phyloP scores from a whole-genome alignment of 2,329 filamentous ascomycete species.

The Mycosphaerella arachidis region DNA sequence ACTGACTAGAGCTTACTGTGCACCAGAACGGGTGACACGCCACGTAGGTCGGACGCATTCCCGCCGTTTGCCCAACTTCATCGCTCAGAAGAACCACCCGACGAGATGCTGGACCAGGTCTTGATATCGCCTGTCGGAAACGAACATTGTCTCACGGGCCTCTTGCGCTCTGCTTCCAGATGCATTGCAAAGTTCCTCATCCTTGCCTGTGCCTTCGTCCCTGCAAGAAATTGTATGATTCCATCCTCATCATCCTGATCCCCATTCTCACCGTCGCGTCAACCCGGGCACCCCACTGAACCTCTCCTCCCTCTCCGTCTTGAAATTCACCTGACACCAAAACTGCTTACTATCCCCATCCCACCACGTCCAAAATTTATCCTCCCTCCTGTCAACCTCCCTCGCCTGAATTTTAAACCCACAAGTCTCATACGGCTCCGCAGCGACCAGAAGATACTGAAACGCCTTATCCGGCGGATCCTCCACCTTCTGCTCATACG shows the following conservation, averaged over 20 bases:
- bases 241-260: background rate
- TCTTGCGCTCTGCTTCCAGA: too few species aligned
- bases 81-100: too few species aligned
- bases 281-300: conserved; percentile 65
- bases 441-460: conserved; percentile 91
- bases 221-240: background rate
- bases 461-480: conserved; percentile 86
- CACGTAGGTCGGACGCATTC: too few species aligned
- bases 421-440: conserved; percentile 97
- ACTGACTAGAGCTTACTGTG: too few species aligned
- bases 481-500: conserved; percentile 92
- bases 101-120: too few species aligned
- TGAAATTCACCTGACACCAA: conserved; percentile 96
- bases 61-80: too few species aligned
- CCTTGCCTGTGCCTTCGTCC: too few species aligned
- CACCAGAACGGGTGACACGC: too few species aligned
- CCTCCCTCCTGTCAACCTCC: conserved; percentile 86
- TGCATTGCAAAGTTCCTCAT: too few species aligned
- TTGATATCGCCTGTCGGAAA: too few species aligned
- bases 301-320: conserved; percentile 93
- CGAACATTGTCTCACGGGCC: too few species aligned
- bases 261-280: conserved; percentile 33
- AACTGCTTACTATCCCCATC: conserved; percentile 95
- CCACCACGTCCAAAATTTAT: conserved; percentile 89
- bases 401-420: conserved; percentile 92